Evolutionary conservation across 2,329 filamentous ascomycete species (phyloP).

Genomic region (Diaporthe eres): DNA sequence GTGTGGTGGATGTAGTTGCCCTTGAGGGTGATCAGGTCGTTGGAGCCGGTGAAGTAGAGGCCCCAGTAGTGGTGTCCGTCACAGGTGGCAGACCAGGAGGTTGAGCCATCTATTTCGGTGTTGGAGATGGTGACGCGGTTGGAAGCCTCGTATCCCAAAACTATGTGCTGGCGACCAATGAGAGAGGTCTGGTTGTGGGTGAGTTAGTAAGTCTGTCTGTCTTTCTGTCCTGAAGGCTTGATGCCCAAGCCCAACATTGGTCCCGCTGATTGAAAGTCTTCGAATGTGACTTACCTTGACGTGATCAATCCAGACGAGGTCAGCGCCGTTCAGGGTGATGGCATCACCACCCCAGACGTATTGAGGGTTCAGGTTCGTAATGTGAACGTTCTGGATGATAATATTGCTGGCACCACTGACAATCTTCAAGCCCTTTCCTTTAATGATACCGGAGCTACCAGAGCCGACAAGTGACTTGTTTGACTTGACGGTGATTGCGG

Average conservation of each 20-base stretch:
- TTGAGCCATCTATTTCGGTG: constrained; percentile 68
- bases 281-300: constrained; percentile 50
- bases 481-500: constrained; percentile 67
- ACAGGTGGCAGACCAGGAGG: constrained; percentile 68
- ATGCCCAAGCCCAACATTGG: background rate
- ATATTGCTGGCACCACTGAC: constrained; percentile 65
- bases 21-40: constrained; percentile 70
- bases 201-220: background rate
- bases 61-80: constrained; percentile 73
- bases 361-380: constrained; percentile 69
- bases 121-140: constrained; percentile 73
- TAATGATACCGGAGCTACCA: constrained; percentile 67
- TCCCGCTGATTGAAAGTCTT: background rate
- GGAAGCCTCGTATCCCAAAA: constrained; percentile 38
- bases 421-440: constrained; percentile 69
- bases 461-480: constrained; percentile 71
- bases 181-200: constrained; percentile 8
- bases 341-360: constrained; percentile 74
- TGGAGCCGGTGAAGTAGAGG: constrained; percentile 69
- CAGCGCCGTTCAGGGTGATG: constrained; percentile 63
- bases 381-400: constrained; percentile 72
- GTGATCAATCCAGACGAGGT: constrained; percentile 66
- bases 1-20: constrained; percentile 73
- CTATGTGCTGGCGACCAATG: constrained; percentile 17
- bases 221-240: no score